Base-by-base conservation (phyloP, 768 basidiomycete species). In the Filobasidium wieringae region DNA sequence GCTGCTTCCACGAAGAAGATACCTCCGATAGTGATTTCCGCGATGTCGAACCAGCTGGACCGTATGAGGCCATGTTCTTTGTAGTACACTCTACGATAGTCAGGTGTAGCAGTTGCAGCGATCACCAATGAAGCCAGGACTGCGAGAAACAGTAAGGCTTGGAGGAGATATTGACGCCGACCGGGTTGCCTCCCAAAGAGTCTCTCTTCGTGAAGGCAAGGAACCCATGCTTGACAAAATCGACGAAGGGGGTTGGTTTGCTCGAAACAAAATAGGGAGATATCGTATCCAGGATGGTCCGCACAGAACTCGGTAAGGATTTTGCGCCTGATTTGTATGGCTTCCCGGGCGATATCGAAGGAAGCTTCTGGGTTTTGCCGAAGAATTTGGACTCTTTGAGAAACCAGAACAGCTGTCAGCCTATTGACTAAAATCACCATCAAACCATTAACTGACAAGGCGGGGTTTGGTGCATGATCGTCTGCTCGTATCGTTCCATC, bases 211-310 rank as follows among this genome's bases (percentile, higher is more conserved):
- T 82, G 80, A 0, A 88, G 81, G 0, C 93, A 88, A 36, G 81
- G 80, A 17, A 93, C 88, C 45, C 93, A 73, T 60, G 80, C 81
- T 73, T 97, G 93, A 68, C 87, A 93, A 58, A 83, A 68, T 40
- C 76, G 79, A 1, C 93, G 84, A 36, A 92, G 33, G 15, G 75
- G 73, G 62, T 85, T 88, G 62, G 81, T 80, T 74, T 93, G 89
- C 1, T 85, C 81, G 69, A 96, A 85, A 19, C 93, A 60, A 86
- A 88, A 95, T 60, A 96, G 85, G 0, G 87, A 81, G 66, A 83
- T 86, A 73, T 96, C 92, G 67, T 87, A 97, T 2, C 84, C 80
- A 0, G 93, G 90, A 74, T 95, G 86, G 55, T 84, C 81, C 1
- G 80, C 81, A 63, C 95, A 93, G 71, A 93, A 90, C 63, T 92